Evolutionary conservation across 2,329 filamentous ascomycete genomes (phyloP), one percentile per base, ranked within the genome.

Genomic region (Hypoxylon sp.): DNA sequence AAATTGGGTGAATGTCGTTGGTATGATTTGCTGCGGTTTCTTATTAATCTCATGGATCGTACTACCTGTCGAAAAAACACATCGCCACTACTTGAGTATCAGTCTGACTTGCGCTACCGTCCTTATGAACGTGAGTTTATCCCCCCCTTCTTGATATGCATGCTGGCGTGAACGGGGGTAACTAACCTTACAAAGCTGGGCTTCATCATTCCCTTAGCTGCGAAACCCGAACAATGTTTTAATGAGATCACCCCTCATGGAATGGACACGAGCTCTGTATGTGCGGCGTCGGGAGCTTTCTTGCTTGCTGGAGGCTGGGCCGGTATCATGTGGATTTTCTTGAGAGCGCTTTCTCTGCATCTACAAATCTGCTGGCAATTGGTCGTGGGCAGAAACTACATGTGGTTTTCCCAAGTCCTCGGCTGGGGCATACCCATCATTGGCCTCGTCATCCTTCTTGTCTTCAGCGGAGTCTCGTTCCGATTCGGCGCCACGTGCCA

Each of bases 331-430:
- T 99, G 94, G 93, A 84, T 92, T 58, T 96, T 97, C 69, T 80
- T 97, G 53, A 86, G 94, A 57, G 89, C 93, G 0, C 75, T 97
- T 23, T 96, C 91, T 3, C 87, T 99, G 63, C 94, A 99, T 71
- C 84, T 99, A 17, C 94, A 97, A 71, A 97, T 99, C 59, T 97
- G 92, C 77, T 99, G 94, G 94, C 91, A 97, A 70, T 81, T 95
- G 23, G 85, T 93, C 5, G 89, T 96, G 3, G 94, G 94, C 27
- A 83, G 86, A 32, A 89, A 82, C 64, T 97, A 97, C 72, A 97
- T 97, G 84, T 91, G 90, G 77, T 82, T 83, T 59, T 86, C 93
- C 2, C 86, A 96, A 65, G 79, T 81, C 11, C 75, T 86, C 6
- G 94, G 94, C 55, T 97, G 93, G 89, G 89, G 88, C 12, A 80